These are phyloP conservation scores for Solanum medicagineum DNA, from an alignment of 257 asterid species.

Conservation along the genomic window DNA sequence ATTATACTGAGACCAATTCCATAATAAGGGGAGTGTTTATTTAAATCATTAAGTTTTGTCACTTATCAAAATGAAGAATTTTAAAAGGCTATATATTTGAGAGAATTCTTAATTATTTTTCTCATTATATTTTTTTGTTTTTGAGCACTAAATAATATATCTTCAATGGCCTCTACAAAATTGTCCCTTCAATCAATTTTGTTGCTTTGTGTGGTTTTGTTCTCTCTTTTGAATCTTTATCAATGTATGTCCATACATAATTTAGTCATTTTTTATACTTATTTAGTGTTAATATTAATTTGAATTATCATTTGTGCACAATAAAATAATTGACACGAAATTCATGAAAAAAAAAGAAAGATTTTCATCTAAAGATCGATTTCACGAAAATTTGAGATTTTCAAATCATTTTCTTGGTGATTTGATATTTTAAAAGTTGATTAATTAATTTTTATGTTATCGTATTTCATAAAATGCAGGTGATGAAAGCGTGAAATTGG, in stretches of 20 bases:
- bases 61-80: neutral
- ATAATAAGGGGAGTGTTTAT: neutral
- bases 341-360: too few species aligned
- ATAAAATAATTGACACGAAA: too few species aligned
- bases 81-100: neutral
- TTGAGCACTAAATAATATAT: too few species aligned
- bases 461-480: too few species aligned
- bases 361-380: too few species aligned
- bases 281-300: too few species aligned
- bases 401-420: neutral
- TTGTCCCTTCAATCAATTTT: neutral
- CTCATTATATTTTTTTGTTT: neutral
- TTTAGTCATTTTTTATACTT: neutral
- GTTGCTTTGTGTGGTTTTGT: neutral
- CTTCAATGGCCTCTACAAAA: neutral
- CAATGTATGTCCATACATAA: neutral
- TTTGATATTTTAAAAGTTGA: fast-evolving
- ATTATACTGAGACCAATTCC: neutral
- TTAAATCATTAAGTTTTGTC: neutral
- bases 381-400: neutral
- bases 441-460: neutral
- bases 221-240: neutral
- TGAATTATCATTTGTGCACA: too few species aligned
- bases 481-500: too few species aligned
- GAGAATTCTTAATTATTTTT: neutral